These are phyloP conservation scores for Cornus controversa DNA, from an alignment of 148 eudicot genomes.

Conservation along the genomic window DNA sequence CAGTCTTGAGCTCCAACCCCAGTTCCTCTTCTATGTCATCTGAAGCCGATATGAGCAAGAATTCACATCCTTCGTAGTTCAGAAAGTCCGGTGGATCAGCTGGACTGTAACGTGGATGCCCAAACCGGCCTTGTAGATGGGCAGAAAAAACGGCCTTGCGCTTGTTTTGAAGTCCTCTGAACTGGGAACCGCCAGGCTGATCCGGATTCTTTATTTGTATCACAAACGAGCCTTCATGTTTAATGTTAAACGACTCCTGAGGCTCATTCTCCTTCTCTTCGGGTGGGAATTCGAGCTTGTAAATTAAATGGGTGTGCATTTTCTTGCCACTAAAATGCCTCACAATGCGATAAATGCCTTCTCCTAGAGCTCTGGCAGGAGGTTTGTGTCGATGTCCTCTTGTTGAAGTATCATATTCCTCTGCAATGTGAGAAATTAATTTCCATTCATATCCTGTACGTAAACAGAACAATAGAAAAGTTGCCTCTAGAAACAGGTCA, in stretches of 20 bases:
- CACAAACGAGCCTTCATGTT: conserved; percentile 61
- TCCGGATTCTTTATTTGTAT: conserved; percentile 76
- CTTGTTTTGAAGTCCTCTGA: conserved; percentile 55
- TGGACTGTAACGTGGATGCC: conserved; percentile 32
- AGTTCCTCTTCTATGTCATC: conserved; percentile 64
- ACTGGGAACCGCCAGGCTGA: conserved; percentile 23
- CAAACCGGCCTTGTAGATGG: conserved; percentile 55
- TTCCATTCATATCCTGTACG: too few relatives aligned
- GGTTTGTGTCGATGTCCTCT: conserved; percentile 60
- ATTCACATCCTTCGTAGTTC: conserved; percentile 86
- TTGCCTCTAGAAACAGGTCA: neutral
- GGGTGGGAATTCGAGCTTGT: conserved; percentile 73
- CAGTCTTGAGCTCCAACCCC: conserved; percentile 53
- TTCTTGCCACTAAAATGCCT: conserved; percentile 42
- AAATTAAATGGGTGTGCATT: conserved; percentile 67
- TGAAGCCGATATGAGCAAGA: conserved; percentile 64
- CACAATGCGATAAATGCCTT: conserved; percentile 70
- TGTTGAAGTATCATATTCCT: conserved; percentile 65
- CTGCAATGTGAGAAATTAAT: conserved; percentile 16
- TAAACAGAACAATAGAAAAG: neutral
- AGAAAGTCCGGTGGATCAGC: conserved; percentile 79
- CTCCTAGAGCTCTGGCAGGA: conserved; percentile 61
- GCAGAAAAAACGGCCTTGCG: conserved; percentile 70
- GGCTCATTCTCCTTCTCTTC: conserved; percentile 35
- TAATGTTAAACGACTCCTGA: conserved; percentile 48